phyloP scores from a whole-genome alignment of 345 rosid species.

The Aquilaria yunnanensis region DNA sequence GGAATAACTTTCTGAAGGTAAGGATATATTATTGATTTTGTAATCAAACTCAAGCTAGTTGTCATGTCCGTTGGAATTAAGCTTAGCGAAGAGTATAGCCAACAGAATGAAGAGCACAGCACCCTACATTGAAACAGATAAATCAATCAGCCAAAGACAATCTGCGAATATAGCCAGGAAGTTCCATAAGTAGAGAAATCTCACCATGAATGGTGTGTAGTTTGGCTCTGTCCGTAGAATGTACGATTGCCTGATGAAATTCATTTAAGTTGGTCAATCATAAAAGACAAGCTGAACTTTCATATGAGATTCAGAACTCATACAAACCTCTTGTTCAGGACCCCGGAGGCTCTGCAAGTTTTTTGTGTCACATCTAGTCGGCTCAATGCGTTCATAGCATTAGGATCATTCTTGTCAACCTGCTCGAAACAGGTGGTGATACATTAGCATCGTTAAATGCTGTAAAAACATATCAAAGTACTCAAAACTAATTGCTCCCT shows the following conservation, averaged over 20 bases:
- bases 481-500: not conserved
- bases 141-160: slow-evolving; percentile 12
- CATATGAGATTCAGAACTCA: not conserved
- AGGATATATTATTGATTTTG: not conserved
- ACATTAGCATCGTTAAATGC: too few relatives aligned
- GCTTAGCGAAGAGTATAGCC: slow-evolving; percentile 33
- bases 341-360: slow-evolving; percentile 56
- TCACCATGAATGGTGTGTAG: slow-evolving; percentile 28
- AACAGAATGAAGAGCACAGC: slow-evolving; percentile 27
- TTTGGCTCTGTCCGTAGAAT: slow-evolving; percentile 19
- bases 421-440: slow-evolving; percentile 7
- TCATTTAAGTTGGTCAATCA: slow-evolving; percentile 9
- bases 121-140: slow-evolving; percentile 27
- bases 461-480: not conserved
- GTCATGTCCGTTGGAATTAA: slow-evolving; percentile 19
- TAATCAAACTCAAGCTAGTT: slow-evolving; percentile 19
- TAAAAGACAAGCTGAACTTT: not conserved
- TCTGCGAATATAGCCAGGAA: not conserved
- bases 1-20: too few relatives aligned
- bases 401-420: slow-evolving; percentile 75
- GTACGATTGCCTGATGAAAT: slow-evolving; percentile 47
- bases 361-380: slow-evolving; percentile 61
- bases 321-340: slow-evolving; percentile 45
- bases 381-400: slow-evolving; percentile 49
- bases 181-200: not conserved